Evolutionary conservation across 2,329 filamentous ascomycete genomes (phyloP).

Genomic region (Helicocarpus griseus): DNA sequence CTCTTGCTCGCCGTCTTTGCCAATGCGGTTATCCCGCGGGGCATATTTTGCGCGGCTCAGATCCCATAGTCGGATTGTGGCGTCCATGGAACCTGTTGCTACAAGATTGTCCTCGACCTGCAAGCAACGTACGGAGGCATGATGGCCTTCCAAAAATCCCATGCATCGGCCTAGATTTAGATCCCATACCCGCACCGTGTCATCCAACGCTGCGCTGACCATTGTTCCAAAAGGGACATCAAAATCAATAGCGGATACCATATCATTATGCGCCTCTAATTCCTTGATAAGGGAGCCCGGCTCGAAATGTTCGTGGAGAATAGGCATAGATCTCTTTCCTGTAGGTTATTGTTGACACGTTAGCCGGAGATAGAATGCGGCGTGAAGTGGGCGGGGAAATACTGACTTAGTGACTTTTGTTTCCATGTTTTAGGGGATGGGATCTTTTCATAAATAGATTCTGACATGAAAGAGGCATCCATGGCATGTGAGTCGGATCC

Average conservation of each 20-base stretch:
- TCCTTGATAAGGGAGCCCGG: slow-evolving; percentile 82
- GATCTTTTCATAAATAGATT: slow-evolving; percentile 92
- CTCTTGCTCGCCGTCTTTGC: slow-evolving; percentile 43
- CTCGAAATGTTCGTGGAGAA: slow-evolving; percentile 90
- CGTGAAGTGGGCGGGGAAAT: not conserved
- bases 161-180: slow-evolving; percentile 87
- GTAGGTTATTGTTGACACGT: slow-evolving; percentile 14
- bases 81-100: slow-evolving; percentile 88
- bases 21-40: slow-evolving; percentile 53
- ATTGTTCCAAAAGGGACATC: slow-evolving; percentile 95
- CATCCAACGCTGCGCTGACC: slow-evolving; percentile 85
- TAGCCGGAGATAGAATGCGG: not conserved
- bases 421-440: slow-evolving; percentile 51
- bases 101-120: slow-evolving; percentile 95
- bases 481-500: slow-evolving; percentile 44
- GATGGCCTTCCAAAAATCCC: slow-evolving; percentile 83
- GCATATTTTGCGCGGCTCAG: slow-evolving; percentile 79
- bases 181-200: slow-evolving; percentile 94
- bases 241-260: slow-evolving; percentile 85
- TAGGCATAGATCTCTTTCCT: slow-evolving; percentile 68
- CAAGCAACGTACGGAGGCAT: slow-evolving; percentile 82
- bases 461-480: slow-evolving; percentile 77
- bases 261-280: slow-evolving; percentile 78
- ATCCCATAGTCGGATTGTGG: slow-evolving; percentile 91
- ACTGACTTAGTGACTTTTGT: slow-evolving; percentile 34